Evolutionary conservation across 140 eudicot genomes (phyloP), one percentile per base, ranked within the genome.

Genomic region (Erigeron philadelphicus): DNA sequence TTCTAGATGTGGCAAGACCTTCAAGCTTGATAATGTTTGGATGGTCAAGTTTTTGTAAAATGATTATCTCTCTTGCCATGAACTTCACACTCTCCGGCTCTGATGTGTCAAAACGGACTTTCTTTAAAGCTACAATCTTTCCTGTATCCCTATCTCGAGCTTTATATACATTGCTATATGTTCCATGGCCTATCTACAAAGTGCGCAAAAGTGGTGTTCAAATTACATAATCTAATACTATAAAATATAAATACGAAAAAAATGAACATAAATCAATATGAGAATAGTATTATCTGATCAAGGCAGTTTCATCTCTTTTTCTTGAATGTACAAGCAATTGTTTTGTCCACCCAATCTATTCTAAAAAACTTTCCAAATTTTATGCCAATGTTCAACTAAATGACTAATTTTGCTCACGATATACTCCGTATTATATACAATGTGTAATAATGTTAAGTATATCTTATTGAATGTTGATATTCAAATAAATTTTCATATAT

Each of bases 1-100:
- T 87, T 81, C 96, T 81, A 11, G 96, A 89, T 7, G 96, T 89
- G 15, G 96, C 96, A 65, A 89, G 75, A 61, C 96, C 96, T 84
- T 89, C 95, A 78, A 89, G 89, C 76, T 87, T 89, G 50, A 89
- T 89, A 21, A 89, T 80, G 77, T 89, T 89, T 5, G 96, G 96
- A 79, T 89, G 96, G 71, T 89, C 95, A 23, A 89, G 78, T 75
- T 80, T 79, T 72, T 74, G 85, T 64, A 89, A 67, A 15, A 87
- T 77, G 16, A 89, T 81, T 52, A 89, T 89, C 76, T 89, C 96
- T 72, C 96, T 75, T 50, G 96, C 96, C 96, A 89, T 87, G 64
- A 89, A 89, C 45, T 82, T 87, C 67, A 87, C 89, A 65, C 95
- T 89, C 69, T 84, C 87, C 1, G 96, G 87, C 69, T 86, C 95